Evolutionary conservation across 345 rosid genomes (phyloP).

Genomic region (Populus davidiana): DNA sequence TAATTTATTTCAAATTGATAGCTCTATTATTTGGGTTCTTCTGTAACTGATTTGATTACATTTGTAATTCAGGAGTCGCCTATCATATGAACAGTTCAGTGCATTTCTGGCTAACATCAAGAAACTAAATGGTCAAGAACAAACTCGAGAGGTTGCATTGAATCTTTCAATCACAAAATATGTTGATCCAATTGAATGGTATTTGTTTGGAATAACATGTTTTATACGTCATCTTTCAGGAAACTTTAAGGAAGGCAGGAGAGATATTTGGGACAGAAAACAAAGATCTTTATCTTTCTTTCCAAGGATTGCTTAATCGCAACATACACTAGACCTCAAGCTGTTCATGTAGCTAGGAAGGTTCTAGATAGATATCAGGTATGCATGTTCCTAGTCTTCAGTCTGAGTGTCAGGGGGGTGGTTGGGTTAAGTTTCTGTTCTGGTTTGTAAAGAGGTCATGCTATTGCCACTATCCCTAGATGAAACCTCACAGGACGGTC

Average conservation of each 20-base stretch:
- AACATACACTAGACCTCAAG: constrained; percentile 39
- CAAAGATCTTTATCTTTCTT: constrained; percentile 75
- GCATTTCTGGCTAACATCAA: constrained; percentile 88
- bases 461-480: background rate
- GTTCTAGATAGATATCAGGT: constrained; percentile 18
- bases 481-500: background rate
- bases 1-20: background rate
- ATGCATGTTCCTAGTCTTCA: background rate
- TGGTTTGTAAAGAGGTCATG: background rate
- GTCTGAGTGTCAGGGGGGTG: no score
- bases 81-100: constrained; percentile 89
- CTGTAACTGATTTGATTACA: constrained; percentile 2
- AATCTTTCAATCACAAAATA: background rate
- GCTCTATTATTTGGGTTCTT: background rate
- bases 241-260: constrained; percentile 85
- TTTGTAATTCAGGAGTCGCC: constrained; percentile 61
- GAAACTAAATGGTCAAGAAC: constrained; percentile 86
- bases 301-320: constrained; percentile 80
- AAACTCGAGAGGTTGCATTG: constrained; percentile 69
- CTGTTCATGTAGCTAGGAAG: background rate
- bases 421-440: no score
- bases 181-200: background rate
- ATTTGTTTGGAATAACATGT: background rate
- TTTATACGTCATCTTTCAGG: constrained; percentile 39
- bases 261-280: constrained; percentile 82